A percentile compares a stretch with the other conserved stretches of the same genome.
Conservation (phyloP, 2,329 filamentous ascomycete species). For the Apiospora saccharicola region DNA sequence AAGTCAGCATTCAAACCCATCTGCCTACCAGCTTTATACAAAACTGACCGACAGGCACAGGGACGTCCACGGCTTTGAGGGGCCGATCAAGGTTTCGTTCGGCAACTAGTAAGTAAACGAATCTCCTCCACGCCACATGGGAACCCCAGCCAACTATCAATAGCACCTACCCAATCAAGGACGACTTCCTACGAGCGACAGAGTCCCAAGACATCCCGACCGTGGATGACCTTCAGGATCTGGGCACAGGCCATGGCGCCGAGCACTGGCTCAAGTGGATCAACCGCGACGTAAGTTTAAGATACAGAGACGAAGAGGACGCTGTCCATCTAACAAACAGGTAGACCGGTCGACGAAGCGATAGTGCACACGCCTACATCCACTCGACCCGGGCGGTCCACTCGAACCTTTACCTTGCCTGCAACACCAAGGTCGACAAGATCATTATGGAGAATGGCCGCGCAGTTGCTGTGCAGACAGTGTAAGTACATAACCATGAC, state of each 20-base stretch:
- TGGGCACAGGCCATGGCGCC: constrained; percentile 72
- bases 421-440: constrained; percentile 82
- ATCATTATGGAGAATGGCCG: constrained; percentile 75
- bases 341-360: constrained; percentile 73
- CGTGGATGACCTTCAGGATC: constrained; percentile 79
- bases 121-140: background rate
- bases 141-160: constrained; percentile 29
- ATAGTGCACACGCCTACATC: constrained; percentile 80
- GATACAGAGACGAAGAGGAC: background rate
- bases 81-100: constrained; percentile 84
- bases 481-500: constrained; percentile 45
- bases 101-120: constrained; percentile 65
- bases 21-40: no score
- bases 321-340: background rate
- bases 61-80: constrained; percentile 78
- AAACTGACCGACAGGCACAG: constrained; percentile 42
- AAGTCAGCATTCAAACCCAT: constrained; percentile 43
- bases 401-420: constrained; percentile 74
- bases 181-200: constrained; percentile 77
- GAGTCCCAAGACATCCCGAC: constrained; percentile 77
- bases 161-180: constrained; percentile 78
- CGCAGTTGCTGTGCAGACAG: constrained; percentile 75
- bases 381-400: constrained; percentile 77
- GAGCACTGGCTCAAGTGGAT: constrained; percentile 91
- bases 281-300: constrained; percentile 64